Evolutionary conservation across 306 rosid genomes (phyloP).

Genomic region (Ormosia semicastrata): DNA sequence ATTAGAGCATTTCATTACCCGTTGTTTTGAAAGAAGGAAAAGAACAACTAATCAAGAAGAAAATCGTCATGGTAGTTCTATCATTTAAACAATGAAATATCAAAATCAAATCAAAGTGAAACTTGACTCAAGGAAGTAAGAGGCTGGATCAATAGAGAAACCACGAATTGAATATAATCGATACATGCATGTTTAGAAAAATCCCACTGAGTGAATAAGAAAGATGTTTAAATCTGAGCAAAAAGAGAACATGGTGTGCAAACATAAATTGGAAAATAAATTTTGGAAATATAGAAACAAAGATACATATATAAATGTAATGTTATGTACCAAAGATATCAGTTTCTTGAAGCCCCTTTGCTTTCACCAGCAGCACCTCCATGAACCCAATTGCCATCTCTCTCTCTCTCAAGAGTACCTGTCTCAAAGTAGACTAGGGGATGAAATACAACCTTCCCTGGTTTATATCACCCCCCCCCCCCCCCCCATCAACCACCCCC

Average conservation of each 20-base stretch:
- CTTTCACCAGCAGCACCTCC: slow-evolving; percentile 45
- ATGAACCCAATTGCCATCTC: slow-evolving; percentile 42
- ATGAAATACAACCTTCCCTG: not conserved
- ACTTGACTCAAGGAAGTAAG: not conserved
- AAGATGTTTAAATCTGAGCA: not conserved
- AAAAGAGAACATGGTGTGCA: not conserved
- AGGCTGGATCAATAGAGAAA: not conserved
- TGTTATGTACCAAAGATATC: slow-evolving; percentile 58
- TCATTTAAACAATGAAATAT: not conserved
- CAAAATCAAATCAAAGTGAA: not conserved
- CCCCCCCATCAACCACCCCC: too few relatives aligned
- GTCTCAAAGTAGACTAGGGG: not conserved
- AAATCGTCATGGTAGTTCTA: not conserved
- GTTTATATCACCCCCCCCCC: not conserved
- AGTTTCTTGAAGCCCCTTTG: slow-evolving; percentile 58
- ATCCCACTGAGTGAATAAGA: not conserved
- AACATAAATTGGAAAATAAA: not conserved
- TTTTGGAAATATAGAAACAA: not conserved
- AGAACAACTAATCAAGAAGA: not conserved
- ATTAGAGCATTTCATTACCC: not conserved
- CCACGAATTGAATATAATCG: not conserved
- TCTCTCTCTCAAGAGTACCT: not conserved
- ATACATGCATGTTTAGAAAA: not conserved
- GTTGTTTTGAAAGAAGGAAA: not conserved
- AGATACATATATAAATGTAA: not conserved